These are phyloP conservation scores for Nothophoma quercina DNA, from an alignment of 2,329 filamentous ascomycete genomes.

Conservation along the genomic window DNA sequence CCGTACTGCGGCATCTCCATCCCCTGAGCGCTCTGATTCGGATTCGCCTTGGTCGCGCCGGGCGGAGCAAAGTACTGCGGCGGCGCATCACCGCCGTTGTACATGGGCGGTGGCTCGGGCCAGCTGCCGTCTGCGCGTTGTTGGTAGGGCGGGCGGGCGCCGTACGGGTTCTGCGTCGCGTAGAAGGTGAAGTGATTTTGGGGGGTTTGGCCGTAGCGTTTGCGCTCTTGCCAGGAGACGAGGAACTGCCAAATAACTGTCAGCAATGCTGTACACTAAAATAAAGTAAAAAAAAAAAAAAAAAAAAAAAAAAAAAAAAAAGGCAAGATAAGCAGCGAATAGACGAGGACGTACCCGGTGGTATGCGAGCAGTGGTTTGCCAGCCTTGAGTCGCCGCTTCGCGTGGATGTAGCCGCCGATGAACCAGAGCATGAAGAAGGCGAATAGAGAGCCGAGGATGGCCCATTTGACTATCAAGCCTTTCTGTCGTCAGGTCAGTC, in stretches of 20 bases:
- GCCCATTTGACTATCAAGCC: constrained; percentile 75
- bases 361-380: constrained; percentile 71
- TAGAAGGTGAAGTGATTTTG: constrained; percentile 53
- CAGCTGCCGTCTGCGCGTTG: constrained; percentile 41
- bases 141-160: constrained; percentile 25
- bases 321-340: no score
- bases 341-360: constrained; percentile 64
- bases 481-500: constrained; percentile 52
- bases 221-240: constrained; percentile 50
- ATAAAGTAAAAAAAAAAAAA: no score
- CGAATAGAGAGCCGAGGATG: constrained; percentile 69
- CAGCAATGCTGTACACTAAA: neutral
- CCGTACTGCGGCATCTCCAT: constrained; percentile 41
- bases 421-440: constrained; percentile 67
- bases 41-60: constrained; percentile 40
- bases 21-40: constrained; percentile 28
- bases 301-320: no score
- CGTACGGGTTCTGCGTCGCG: constrained; percentile 33
- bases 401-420: constrained; percentile 75
- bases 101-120: constrained; percentile 45
- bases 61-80: constrained; percentile 45
- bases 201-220: constrained; percentile 39
- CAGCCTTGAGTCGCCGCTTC: constrained; percentile 69
- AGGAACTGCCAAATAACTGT: constrained; percentile 46
- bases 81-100: constrained; percentile 44